Evolutionary conservation across 1,284 basidiomycete genomes (phyloP), one percentile per base, ranked within the genome.

Genomic region (Mycocalia duriaeana): DNA sequence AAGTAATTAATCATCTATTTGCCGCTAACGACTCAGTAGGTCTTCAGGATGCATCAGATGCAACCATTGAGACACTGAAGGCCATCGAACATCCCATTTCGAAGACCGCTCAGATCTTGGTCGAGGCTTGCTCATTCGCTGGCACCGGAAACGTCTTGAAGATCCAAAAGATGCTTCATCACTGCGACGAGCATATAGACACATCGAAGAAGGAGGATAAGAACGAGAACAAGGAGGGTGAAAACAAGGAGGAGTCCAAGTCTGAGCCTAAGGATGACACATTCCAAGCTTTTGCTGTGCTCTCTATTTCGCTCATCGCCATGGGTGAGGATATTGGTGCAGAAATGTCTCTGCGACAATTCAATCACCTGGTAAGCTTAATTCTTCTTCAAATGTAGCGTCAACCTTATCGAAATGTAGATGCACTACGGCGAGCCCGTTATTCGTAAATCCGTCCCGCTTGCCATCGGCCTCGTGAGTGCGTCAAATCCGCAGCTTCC

Each of bases 321-420:
- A 99, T 99, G 94, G 96, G 96, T 35, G 96, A 99, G 68, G 95
- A 99, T 42, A 87, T 99, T 40, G 96, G 96, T 44, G 85, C 94
- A 3, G 94, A 99, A 69, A 99, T 99, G 94, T 87, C 89, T 3
- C 69, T 96, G 53, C 74, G 94, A 57, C 91, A 94, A 60, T 94
- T 97, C 75, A 94, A 95, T 66, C 94, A 97, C 63, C 71, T 96
- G 49, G 91, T 94, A 56, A 57, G 83, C 71, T 3, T 14, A 31
- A 20, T 40, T 22, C 35, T 7, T n/a, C n/a, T 46, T 2, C 4
- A 16, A 22, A 39, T 25, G 9, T 20, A 3, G 34, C 40, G n/a
- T 31, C n/a, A 20, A 9, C 37, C 36, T 46, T 42, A n/a, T 39
- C 1, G 3, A n/a, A 11, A 11, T 37, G 9, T 53, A 94, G 91